These are phyloP conservation scores for Fraxinus platypoda DNA, from an alignment of 305 asterid genomes.

Conservation along the genomic window DNA sequence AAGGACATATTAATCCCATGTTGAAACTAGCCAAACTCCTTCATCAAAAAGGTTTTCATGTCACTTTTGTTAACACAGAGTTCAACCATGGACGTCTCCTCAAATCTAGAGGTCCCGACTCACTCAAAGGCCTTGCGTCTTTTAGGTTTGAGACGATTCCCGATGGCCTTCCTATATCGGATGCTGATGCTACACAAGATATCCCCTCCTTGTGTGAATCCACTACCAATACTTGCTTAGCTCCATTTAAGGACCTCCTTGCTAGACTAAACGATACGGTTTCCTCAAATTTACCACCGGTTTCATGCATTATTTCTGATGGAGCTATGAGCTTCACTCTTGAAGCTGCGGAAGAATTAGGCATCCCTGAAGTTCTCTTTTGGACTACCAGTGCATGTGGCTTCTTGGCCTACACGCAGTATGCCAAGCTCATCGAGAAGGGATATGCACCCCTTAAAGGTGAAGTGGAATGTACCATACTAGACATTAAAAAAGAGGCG, in stretches of 20 bases:
- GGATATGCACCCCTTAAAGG: slow-evolving; percentile 56
- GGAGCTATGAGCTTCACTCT: no score
- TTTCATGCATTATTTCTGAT: no score
- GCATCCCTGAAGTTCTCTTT: slow-evolving; percentile 36
- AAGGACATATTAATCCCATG: no score
- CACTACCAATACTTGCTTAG: slow-evolving; percentile 29
- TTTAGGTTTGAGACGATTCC: slow-evolving; percentile 48
- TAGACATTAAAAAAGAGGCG: neutral
- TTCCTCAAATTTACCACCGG: no score
- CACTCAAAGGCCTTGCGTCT: slow-evolving; percentile 36
- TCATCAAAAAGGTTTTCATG: no score
- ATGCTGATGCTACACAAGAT: slow-evolving; percentile 46
- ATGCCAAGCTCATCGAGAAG: slow-evolving; percentile 26
- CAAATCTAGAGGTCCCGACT: slow-evolving; percentile 27
- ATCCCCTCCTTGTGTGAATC: slow-evolving; percentile 35
- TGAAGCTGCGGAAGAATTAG: no score
- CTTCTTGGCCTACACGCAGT: slow-evolving; percentile 37
- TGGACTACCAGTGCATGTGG: slow-evolving; percentile 62
- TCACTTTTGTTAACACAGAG: slow-evolving; percentile 52
- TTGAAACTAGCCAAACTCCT: no score
- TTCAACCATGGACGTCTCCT: slow-evolving; percentile 38
- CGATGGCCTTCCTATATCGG: slow-evolving; percentile 49
- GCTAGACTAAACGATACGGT: slow-evolving; percentile 28
- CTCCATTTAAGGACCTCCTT: slow-evolving; percentile 46
- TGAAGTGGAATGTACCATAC: neutral